phyloP scores from a whole-genome alignment of 2,329 filamentous ascomycete genomes.

The Claviceps fusiformis region DNA sequence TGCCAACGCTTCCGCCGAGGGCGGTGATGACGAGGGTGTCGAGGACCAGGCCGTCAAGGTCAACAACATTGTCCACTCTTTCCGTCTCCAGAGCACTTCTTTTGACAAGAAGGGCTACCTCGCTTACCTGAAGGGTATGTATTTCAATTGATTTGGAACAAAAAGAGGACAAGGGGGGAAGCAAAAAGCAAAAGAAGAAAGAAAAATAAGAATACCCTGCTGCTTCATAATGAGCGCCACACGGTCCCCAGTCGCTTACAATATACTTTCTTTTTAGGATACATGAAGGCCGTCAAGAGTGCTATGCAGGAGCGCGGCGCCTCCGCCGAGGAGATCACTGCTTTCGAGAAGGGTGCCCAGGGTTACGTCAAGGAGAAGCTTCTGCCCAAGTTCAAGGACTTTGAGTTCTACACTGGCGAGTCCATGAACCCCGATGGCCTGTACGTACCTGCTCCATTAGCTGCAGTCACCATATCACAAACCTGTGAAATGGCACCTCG shows the following conservation, averaged over 20 bases:
- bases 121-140: slow-evolving; percentile 68
- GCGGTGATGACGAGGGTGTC: slow-evolving; percentile 63
- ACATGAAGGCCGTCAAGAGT: slow-evolving; percentile 82
- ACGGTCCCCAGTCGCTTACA: not conserved
- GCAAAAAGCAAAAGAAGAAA: too few relatives aligned
- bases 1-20: slow-evolving; percentile 95
- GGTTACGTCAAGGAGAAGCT: slow-evolving; percentile 72
- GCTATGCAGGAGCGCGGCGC: slow-evolving; percentile 50
- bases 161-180: too few relatives aligned
- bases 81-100: slow-evolving; percentile 65
- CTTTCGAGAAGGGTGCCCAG: slow-evolving; percentile 66
- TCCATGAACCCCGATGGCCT: slow-evolving; percentile 89
- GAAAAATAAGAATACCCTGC: too few relatives aligned
- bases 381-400: slow-evolving; percentile 81
- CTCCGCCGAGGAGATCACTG: slow-evolving; percentile 52
- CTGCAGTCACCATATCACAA: not conserved
- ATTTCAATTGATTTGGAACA: not conserved
- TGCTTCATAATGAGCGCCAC: not conserved
- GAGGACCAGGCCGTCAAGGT: slow-evolving; percentile 62
- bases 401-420: slow-evolving; percentile 86
- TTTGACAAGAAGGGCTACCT: slow-evolving; percentile 88
- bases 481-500: not conserved
- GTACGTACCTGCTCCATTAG: slow-evolving; percentile 38
- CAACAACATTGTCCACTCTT: slow-evolving; percentile 87
- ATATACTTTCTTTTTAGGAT: slow-evolving; percentile 37